These are phyloP conservation scores for Colletotrichum filicis DNA, from an alignment of 2,329 filamentous ascomycete genomes.

Conservation along the genomic window DNA sequence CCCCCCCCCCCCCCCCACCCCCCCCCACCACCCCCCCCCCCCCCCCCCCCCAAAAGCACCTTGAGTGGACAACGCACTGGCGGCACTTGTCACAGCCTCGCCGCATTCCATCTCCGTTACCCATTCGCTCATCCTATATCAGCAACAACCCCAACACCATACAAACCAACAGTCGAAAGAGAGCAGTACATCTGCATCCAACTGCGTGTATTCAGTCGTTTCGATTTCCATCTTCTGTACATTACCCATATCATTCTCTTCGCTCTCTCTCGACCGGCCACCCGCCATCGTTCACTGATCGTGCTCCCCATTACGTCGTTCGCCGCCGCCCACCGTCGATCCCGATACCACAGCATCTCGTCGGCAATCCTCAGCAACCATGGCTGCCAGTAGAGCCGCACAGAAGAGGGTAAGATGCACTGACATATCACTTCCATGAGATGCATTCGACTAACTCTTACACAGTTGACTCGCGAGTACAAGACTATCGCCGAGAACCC, in stretches of 20 bases:
- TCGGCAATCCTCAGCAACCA: constrained; percentile 45
- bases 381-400: constrained; percentile 76
- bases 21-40: no score
- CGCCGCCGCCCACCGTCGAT: constrained; percentile 8
- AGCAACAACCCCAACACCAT: not conserved
- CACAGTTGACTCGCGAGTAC: constrained; percentile 70
- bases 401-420: constrained; percentile 71
- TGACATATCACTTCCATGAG: not conserved
- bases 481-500: constrained; percentile 77
- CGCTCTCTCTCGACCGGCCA: constrained; percentile 35
- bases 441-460: constrained; percentile 36
- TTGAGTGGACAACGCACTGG: not conserved
- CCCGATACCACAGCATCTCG: not conserved
- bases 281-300: constrained; percentile 24
- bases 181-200: not conserved
- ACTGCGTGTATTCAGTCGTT: not conserved
- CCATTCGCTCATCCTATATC: not conserved
- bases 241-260: constrained; percentile 29
- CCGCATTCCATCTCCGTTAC: constrained; percentile 24
- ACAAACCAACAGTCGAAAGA: not conserved
- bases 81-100: constrained; percentile 26
- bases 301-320: constrained; percentile 33
- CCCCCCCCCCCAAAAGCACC: not conserved
- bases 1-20: no score
- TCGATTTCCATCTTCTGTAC: not conserved